Base-by-base conservation (phyloP, 2,329 filamentous ascomycete species). In the Cytospora mali region DNA sequence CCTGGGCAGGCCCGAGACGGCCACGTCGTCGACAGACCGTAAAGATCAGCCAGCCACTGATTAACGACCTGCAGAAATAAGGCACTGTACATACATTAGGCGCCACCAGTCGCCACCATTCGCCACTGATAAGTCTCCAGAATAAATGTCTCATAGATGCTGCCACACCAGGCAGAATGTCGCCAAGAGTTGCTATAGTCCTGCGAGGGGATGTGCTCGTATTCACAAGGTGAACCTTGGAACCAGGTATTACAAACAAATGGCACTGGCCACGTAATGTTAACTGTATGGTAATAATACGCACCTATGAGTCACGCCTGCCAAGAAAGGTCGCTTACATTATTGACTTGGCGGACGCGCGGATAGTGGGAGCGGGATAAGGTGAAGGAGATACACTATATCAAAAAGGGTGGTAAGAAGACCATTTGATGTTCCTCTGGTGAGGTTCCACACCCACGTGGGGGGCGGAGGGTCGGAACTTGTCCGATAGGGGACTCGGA, bases 371-470 rank as follows among this genome's bases (percentile, higher is more conserved):
- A 18, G 42, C 42, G 9, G 42, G 7, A 46, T 13, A 21, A 21
- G 42, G n/a, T n/a, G 42, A 23, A n/a, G 5, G 11, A 46, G 9
- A 46, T 23, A 46, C 13, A 46, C 13, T n/a, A n/a, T n/a, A n/a
- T n/a, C n/a, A n/a, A n/a, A 10, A 23, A 46, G n/a, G n/a, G 23
- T 23, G 9, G 21, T 23, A 21, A 46, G n/a, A 46, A 46, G 5
- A 21, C 14, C n/a, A 5, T 23, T n/a, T n/a, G n/a, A n/a, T n/a
- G n/a, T n/a, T n/a, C n/a, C n/a, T n/a, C n/a, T n/a, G n/a, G n/a
- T n/a, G n/a, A n/a, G n/a, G n/a, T n/a, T n/a, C 42, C 42, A 46
- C n/a, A 46, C n/a, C 42, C 42, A 46, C 42, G 42, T 23, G 42
- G 42, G 42, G 29, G 42, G 42, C n/a, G 42, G 42, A 23, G 42